A percentile compares a stretch with the other conserved stretches of the same genome.
These are phyloP conservation scores for Rutidosis leptorrhynchoides DNA, from an alignment of 129 eudicot genomes.

Conservation along the genomic window DNA sequence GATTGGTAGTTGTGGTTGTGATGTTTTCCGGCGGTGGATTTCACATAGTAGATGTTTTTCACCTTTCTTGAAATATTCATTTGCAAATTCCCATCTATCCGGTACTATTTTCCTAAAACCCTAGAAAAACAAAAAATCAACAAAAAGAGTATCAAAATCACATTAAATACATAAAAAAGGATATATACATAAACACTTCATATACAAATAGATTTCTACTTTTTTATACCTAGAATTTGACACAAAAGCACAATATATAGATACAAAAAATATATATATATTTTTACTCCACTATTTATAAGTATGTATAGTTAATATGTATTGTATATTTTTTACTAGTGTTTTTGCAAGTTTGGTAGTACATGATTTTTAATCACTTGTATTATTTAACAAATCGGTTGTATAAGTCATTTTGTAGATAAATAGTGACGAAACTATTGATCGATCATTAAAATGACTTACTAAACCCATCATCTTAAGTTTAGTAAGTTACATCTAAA, in stretches of 20 bases:
- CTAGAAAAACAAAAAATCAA: conserved; percentile 32
- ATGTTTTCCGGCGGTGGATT: conserved; percentile 89
- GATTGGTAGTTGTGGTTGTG: conserved; percentile 59
- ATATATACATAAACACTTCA: neutral
- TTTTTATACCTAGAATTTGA: no score
- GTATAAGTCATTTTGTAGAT: no score
- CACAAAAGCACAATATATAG: neutral
- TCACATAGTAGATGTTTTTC: conserved; percentile 88
- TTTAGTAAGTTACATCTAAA: no score
- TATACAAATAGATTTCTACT: neutral
- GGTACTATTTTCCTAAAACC: conserved; percentile 97
- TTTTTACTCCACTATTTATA: no score
- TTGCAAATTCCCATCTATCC: conserved; percentile 98
- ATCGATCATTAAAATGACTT: no score
- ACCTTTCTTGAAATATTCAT: conserved; percentile 83
- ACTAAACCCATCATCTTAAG: no score
- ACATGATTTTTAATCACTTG: neutral
- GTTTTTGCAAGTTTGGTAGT: neutral
- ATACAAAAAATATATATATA: no score
- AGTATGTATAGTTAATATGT: no score
- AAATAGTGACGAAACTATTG: no score
- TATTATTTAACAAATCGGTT: neutral
- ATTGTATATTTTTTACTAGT: no score
- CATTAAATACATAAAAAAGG: neutral
- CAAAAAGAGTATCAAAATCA: conserved; percentile 13